Base-by-base conservation (phyloP, 306 rosid species). In the Quercus ilex region DNA sequence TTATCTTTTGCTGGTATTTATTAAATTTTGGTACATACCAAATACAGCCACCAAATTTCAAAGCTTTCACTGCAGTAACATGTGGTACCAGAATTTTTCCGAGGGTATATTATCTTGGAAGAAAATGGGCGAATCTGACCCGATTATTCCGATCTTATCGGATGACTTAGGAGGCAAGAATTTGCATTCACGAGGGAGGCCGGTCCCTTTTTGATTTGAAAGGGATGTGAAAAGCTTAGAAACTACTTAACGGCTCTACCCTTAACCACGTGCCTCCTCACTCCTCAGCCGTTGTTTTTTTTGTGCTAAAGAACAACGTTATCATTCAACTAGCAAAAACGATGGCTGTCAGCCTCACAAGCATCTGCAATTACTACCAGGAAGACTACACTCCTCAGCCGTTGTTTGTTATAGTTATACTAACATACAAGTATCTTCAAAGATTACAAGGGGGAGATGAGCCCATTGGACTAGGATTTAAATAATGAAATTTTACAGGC, bases 121-220 rank as follows among this genome's bases (percentile, higher is more conserved):
- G 69, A 26, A 80, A 75, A 78, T 78, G 83, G 85, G 83, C 3
- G 12, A 41, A 7, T 62, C 74, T 78, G 74, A 53, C 49, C 33
- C 6, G 10, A 25, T 51, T 69, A n/a, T 31, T 70, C 64, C 33
- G 53, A 69, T 83, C 84, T 76, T 80, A 84, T 80, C 87, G 81
- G 65, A 79, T 70, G 35, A 41, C 12, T 41, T 8, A 41, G 46
- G 46, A 41, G 46, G 18, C 13, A 56, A 52, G 74, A 70, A 70
- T n/a, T 74, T 69, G 19, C 64, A 58, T 38, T 63, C 21, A 69
- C 38, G 26, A 55, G 49, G 57, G 35, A 55, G 49, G 57, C 70
- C 14, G 28, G 56, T 68, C 55, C 65, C 17, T 30, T 53, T 41
- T 31, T 4, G 46, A 75, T 60, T 55, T 4, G 55, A 75, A 60